Percentiles rank a stretch among this genome's conserved stretches.
phyloP scores from a whole-genome alignment of 2,329 filamentous ascomycete genomes.

The Westerdykella aurantiaca region DNA sequence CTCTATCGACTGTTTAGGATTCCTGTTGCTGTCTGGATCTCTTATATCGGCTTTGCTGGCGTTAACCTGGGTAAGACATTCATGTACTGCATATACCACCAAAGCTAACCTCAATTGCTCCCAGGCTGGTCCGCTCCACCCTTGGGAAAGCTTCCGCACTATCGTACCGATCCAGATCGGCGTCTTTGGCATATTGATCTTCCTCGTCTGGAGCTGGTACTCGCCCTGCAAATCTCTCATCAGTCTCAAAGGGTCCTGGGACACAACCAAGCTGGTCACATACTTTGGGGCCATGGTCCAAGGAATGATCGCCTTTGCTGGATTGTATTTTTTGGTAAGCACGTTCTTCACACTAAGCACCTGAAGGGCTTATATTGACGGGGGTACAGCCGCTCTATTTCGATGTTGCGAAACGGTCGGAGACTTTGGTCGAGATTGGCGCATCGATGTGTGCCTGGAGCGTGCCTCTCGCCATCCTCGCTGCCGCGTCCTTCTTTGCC shows the following conservation, averaged over 20 bases:
- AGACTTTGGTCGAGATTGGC: slow-evolving; percentile 13
- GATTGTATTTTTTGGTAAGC: slow-evolving; percentile 27
- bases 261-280: slow-evolving; percentile 20
- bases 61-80: slow-evolving; percentile 43
- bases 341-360: not conserved
- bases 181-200: slow-evolving; percentile 12
- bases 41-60: slow-evolving; percentile 52
- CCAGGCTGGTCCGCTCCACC: slow-evolving; percentile 17
- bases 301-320: slow-evolving; percentile 19
- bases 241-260: slow-evolving; percentile 22
- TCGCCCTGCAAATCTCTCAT: slow-evolving; percentile 20
- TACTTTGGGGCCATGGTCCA: slow-evolving; percentile 28
- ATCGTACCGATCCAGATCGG: slow-evolving; percentile 17
- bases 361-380: slow-evolving; percentile 3
- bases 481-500: slow-evolving; percentile 9
- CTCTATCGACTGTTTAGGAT: slow-evolving; percentile 56
- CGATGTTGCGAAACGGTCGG: slow-evolving; percentile 16
- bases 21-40: slow-evolving; percentile 52
- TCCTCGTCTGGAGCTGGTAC: slow-evolving; percentile 17
- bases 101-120: not conserved
- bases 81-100: not conserved
- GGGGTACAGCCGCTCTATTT: slow-evolving; percentile 24
- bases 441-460: slow-evolving; percentile 27
- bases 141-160: slow-evolving; percentile 16
- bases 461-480: slow-evolving; percentile 21